Base-by-base conservation (phyloP, 305 asterid genomes). In the Petunia hybrid region DNA sequence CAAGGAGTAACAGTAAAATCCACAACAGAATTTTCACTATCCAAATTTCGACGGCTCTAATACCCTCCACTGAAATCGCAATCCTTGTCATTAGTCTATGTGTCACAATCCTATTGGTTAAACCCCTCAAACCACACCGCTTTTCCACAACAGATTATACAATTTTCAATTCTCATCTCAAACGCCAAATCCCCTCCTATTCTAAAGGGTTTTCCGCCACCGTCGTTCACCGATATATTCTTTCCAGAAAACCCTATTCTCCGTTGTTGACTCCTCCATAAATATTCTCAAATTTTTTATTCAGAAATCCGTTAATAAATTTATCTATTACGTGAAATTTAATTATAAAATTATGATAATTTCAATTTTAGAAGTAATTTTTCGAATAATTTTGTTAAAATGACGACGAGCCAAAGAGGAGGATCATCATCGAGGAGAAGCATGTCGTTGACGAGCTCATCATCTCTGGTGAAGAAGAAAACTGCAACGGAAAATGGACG, bases 371-470 rank as follows among this genome's bases (percentile, higher is more conserved):
- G 31, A 22, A 22, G 45, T 63, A 13, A 5, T 10, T 22, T 8
- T 16, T 64, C 65, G 46, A 39, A 65, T 79, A 45, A 45, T 59
- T 22, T 22, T 22, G 53, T 79, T 63, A 53, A 80, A 86, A 89
- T 92, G 92, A 82, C 90, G 86, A 81, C 89, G 83, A 91, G 94
- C 88, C 96, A 91, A 81, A 94, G 94, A 77, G 88, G 90, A 68
- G 97, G 95, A 48, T 74, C 88, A 61, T 84, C 95, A 73, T 87
- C 97, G 42, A 79, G 97, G 90, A 90, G 97, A 84, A 93, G 97
- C 84, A 45, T 86, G 84, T 83, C 99, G 61, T 81, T 90, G 90
- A 76, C 91, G 77, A 86, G 85, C 83, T 73, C 93, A 45, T 64
- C 89, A 69, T 86, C 92, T 42, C 85, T 45, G 10, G 67, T 77